These are phyloP conservation scores for Trapa incisa DNA, from an alignment of 345 rosid species.

Conservation along the genomic window DNA sequence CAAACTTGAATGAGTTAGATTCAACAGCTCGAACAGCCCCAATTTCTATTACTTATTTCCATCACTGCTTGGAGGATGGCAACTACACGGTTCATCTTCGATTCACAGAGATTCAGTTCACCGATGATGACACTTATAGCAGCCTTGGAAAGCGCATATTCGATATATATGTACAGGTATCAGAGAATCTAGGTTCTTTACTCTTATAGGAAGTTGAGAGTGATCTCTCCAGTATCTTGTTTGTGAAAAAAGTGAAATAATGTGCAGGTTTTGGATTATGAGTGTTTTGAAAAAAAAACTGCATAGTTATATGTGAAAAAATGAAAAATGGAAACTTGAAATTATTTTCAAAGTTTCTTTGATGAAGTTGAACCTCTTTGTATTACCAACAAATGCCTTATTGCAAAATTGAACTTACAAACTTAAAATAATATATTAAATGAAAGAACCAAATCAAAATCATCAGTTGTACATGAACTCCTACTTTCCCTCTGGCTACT, in stretches of 20 bases:
- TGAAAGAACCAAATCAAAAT: too few relatives aligned
- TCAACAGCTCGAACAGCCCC: slow-evolving; percentile 38
- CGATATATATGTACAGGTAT: slow-evolving; percentile 44
- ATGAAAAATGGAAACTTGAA: too few relatives aligned
- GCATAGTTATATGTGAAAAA: too few relatives aligned
- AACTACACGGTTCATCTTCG: slow-evolving; percentile 38
- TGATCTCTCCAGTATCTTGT: neutral
- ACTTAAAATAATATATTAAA: too few relatives aligned
- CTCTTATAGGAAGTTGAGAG: neutral
- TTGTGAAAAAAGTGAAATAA: neutral
- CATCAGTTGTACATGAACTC: too few relatives aligned
- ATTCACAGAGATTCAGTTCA: slow-evolving; percentile 38
- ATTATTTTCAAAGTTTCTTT: too few relatives aligned
- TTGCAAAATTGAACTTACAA: too few relatives aligned
- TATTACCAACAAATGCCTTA: too few relatives aligned
- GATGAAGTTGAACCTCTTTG: too few relatives aligned
- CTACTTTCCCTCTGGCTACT: too few relatives aligned
- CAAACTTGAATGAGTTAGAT: slow-evolving; percentile 16
- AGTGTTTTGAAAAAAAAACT: too few relatives aligned
- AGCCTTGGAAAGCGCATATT: slow-evolving; percentile 40
- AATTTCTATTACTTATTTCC: slow-evolving; percentile 31
- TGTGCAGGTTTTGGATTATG: neutral
- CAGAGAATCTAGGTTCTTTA: neutral
- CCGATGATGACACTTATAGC: slow-evolving; percentile 22
- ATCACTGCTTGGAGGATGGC: slow-evolving; percentile 38